A percentile compares a stretch with the other conserved stretches of the same genome.
These are phyloP conservation scores for Yarrowia deformans DNA, from an alignment of 805 yeast genomes.

Conservation along the genomic window DNA sequence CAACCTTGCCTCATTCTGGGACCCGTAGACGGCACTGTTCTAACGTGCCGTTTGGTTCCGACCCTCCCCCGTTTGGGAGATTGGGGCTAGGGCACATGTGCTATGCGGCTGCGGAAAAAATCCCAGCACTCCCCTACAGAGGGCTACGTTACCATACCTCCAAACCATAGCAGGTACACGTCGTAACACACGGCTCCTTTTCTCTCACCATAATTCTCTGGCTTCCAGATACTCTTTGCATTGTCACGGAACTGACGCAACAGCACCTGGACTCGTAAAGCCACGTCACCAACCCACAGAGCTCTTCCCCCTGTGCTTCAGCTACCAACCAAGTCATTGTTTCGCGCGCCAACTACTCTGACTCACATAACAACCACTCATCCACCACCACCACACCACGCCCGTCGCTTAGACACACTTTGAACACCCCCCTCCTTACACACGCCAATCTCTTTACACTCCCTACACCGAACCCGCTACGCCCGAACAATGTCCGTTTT, in stretches of 20 bases:
- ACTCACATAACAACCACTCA: background rate
- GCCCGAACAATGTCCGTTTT: constrained; percentile 32
- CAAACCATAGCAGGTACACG: background rate
- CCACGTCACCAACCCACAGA: background rate
- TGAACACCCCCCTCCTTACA: background rate
- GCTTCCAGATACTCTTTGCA: constrained; percentile 4
- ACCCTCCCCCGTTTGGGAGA: constrained; percentile 25
- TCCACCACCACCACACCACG: background rate
- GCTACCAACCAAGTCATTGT: background rate
- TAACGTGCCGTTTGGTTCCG: constrained; percentile 9
- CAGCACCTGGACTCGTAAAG: constrained; percentile 4
- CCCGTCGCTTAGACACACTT: constrained; percentile 31
- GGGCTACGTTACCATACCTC: background rate
- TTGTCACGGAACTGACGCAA: constrained; percentile 39
- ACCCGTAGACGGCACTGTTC: background rate
- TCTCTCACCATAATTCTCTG: background rate
- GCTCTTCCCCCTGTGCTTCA: background rate
- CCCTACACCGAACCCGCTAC: constrained; percentile 6
- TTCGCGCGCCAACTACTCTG: background rate
- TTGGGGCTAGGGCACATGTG: constrained; percentile 30
- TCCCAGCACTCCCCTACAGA: constrained; percentile 1
- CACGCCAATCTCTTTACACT: background rate
- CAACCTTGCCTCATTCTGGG: too few species aligned
- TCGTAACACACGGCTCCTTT: background rate
- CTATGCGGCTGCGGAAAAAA: constrained; percentile 37